Conservation (phyloP, 1,284 basidiomycete genomes). For the Puccinia polysora region DNA sequence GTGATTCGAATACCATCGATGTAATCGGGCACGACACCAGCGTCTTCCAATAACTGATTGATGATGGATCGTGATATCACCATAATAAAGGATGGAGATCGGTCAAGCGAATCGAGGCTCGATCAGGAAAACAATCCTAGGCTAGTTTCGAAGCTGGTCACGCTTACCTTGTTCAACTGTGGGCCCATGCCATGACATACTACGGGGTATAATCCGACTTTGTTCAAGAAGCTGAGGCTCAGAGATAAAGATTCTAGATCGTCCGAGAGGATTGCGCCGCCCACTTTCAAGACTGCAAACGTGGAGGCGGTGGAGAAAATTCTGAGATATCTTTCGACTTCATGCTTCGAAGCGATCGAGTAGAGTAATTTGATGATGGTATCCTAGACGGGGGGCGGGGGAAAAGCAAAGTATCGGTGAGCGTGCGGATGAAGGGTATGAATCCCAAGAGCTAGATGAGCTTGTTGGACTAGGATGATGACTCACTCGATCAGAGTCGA, state of each 20-base stretch:
- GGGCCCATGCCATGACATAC: constrained; percentile 92
- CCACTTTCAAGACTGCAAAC: constrained; percentile 60
- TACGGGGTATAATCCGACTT: constrained; percentile 87
- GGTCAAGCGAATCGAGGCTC: no score
- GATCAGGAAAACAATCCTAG: neutral
- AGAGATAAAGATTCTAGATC: constrained; percentile 84
- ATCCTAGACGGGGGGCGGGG: no score
- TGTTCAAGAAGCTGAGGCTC: constrained; percentile 85
- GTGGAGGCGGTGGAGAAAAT: constrained; percentile 75
- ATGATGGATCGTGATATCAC: neutral
- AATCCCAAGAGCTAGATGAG: neutral
- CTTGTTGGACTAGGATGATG: neutral
- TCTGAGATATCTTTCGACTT: constrained; percentile 90
- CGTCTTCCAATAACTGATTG: constrained; percentile 73
- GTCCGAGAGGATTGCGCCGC: constrained; percentile 79
- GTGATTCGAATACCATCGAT: constrained; percentile 89
- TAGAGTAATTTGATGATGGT: constrained; percentile 69
- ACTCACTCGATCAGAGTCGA: constrained; percentile 34
- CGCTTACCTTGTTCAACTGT: constrained; percentile 59
- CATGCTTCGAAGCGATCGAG: constrained; percentile 88
- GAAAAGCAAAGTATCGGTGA: no score
- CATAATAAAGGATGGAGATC: neutral
- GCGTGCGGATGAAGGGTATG: no score
- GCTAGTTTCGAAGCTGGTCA: neutral
- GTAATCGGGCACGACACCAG: constrained; percentile 87